Evolutionary conservation across 345 rosid species (phyloP), one percentile per base, ranked within the genome.

Genomic region (Ceriops decandra): DNA sequence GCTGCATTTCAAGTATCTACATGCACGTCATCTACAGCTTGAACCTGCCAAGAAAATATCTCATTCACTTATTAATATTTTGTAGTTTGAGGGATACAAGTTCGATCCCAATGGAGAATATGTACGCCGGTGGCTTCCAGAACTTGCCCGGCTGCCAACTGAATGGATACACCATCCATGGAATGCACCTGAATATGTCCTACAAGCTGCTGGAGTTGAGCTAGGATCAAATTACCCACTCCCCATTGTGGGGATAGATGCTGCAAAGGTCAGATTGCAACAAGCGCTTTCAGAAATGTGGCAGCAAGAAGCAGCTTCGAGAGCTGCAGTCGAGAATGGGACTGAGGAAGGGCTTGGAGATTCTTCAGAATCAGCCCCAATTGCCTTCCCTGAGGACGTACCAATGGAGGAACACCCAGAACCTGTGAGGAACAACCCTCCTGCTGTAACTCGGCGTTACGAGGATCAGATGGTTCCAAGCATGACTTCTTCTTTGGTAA

Each of bases 91-190:
- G 78, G 99, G 99, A 52, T 95, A 95, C 79, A 95, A 88, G 69
- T 91, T 87, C 70, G 99, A 95, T 4, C 97, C 99, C 0, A 63
- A 89, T 76, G 99, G 99, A 57, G 99, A 95, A 80, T 95, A 95
- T 66, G 99, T 89, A 5, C 83, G 99, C 24, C 71, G 99, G 70
- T 95, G 99, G 99, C 99, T 91, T 67, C 99, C 99, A 6, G 99
- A 95, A 66, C 93, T 95, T 63, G 85, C 97, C 6, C 88, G 99
- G 68, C 90, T 95, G 53, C 97, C 99, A 20, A 91, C 99, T 42
- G 99, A 95, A 69, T 95, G 99, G 99, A 91, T 95, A 68, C 99
- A 95, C 82, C 99, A 95, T 72, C 99, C 99, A 0, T 91, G 99
- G 99, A 87, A 91, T 68, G 91, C 99, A 53, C 97, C 99, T 66